Conservation (phyloP, 306 rosid genomes). For the Acmispon strigosus region DNA sequence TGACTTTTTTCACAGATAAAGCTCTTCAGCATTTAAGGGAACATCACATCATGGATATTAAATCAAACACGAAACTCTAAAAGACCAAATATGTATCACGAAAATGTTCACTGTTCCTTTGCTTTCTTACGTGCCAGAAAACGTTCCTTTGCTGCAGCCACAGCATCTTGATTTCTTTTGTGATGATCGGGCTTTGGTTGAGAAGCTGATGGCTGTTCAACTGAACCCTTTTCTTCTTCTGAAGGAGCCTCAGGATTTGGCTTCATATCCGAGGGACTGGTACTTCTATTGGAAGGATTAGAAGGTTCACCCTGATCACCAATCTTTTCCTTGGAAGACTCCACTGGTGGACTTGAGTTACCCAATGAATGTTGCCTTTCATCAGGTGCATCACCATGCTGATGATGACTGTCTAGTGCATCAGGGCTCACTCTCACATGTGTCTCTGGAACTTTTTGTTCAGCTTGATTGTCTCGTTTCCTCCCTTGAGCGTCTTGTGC, state of each 20-base stretch:
- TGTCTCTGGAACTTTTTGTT: conserved; percentile 29
- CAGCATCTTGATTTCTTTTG: conserved; percentile 64
- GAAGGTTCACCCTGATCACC: conserved; percentile 31
- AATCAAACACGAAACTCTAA: neutral
- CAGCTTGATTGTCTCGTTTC: conserved; percentile 31
- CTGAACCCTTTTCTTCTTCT: conserved; percentile 28
- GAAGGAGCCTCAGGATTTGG: conserved; percentile 7
- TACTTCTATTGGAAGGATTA: conserved; percentile 19
- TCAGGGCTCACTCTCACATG: conserved; percentile 1
- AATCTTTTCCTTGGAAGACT: conserved; percentile 24
- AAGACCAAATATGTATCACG: neutral
- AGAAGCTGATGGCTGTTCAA: conserved; percentile 25
- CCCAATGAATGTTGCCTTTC: conserved; percentile 18
- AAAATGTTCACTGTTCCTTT: conserved; percentile 35
- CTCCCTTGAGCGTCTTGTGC: conserved; percentile 38
- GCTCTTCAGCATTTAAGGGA: neutral
- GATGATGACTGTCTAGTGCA: conserved; percentile 17
- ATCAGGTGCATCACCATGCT: conserved; percentile 14
- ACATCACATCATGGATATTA: conserved; percentile 7
- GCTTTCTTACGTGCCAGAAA: conserved; percentile 70
- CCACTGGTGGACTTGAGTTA: conserved; percentile 16
- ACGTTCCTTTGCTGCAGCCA: conserved; percentile 78
- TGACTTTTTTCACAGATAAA: neutral
- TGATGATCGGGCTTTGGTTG: conserved; percentile 54
- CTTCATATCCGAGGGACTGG: conserved; percentile 22